phyloP scores from a whole-genome alignment of 2,329 filamentous ascomycete species.

The Phialemonium atrogriseum region DNA sequence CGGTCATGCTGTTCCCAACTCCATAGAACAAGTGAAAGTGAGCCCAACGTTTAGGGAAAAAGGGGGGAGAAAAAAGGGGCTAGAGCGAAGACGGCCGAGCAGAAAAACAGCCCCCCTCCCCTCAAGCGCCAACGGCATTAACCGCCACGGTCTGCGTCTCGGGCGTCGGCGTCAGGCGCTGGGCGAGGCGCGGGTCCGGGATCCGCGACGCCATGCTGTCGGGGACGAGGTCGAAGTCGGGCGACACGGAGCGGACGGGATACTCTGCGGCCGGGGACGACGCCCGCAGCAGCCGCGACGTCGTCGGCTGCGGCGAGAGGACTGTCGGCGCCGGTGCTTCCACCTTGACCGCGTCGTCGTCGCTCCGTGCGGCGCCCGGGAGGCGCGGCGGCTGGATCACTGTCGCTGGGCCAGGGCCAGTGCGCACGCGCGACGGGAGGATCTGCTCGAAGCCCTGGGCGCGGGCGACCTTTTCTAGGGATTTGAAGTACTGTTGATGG shows the following conservation, averaged over 20 bases:
- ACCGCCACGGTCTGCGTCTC: conserved; percentile 29
- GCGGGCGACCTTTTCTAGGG: conserved; percentile 47
- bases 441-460: conserved; percentile 36
- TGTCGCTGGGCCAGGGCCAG: conserved; percentile 30
- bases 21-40: too few relatives aligned
- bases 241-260: conserved; percentile 45
- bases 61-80: too few relatives aligned
- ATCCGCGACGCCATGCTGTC: conserved; percentile 55
- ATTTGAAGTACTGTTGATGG: conserved; percentile 44
- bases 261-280: conserved; percentile 48
- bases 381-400: conserved; percentile 21
- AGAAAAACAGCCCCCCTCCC: neutral
- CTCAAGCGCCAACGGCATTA: conserved; percentile 16
- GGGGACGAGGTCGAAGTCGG: conserved; percentile 51
- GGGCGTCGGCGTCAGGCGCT: conserved; percentile 38
- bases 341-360: conserved; percentile 28
- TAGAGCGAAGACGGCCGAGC: neutral
- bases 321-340: conserved; percentile 38
- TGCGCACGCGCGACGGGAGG: conserved; percentile 44
- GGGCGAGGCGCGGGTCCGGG: conserved; percentile 34
- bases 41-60: too few relatives aligned
- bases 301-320: conserved; percentile 45
- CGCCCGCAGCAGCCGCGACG: conserved; percentile 44
- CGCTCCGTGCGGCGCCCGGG: too few relatives aligned
- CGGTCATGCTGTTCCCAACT: too few relatives aligned